Conservation (phyloP, 2,329 filamentous ascomycete species). For the Zasmidium citrigriseum region DNA sequence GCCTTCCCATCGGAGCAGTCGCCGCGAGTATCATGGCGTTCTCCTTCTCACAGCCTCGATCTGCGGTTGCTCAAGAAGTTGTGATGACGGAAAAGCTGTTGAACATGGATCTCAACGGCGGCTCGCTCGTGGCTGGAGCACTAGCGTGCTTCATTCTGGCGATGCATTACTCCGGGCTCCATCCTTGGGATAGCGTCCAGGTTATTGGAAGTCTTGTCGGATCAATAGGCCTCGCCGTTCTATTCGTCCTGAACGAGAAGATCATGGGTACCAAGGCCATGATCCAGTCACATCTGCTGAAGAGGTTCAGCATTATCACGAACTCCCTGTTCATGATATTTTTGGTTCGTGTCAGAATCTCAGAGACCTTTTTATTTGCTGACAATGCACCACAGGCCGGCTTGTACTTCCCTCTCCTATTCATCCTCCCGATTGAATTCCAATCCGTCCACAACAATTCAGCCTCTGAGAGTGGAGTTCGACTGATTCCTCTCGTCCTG, state of each 20-base stretch:
- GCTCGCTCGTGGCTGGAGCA: conserved; percentile 37
- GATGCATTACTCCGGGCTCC: conserved; percentile 32
- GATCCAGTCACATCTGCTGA: not conserved
- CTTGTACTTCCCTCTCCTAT: not conserved
- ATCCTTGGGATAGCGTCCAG: not conserved
- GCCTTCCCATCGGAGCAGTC: conserved; percentile 47
- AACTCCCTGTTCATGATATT: not conserved
- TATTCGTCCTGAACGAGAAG: not conserved
- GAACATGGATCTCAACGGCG: conserved; percentile 40
- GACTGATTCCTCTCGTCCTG: not conserved
- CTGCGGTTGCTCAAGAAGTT: conserved; percentile 27
- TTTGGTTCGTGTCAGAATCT: not conserved
- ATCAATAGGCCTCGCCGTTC: not conserved
- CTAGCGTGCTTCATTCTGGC: conserved; percentile 40
- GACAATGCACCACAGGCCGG: no score
- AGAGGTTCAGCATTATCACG: not conserved
- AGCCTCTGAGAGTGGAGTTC: not conserved
- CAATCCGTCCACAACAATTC: not conserved
- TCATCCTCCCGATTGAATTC: not conserved
- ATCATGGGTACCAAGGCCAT: not conserved
- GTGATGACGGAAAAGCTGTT: conserved; percentile 24
- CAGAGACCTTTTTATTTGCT: not conserved
- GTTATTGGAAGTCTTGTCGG: conserved; percentile 2
- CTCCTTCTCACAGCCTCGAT: conserved; percentile 33
- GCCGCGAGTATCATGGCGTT: conserved; percentile 31